Conservation (phyloP, 2,329 filamentous ascomycete genomes). For the Claviceps arundinis region DNA sequence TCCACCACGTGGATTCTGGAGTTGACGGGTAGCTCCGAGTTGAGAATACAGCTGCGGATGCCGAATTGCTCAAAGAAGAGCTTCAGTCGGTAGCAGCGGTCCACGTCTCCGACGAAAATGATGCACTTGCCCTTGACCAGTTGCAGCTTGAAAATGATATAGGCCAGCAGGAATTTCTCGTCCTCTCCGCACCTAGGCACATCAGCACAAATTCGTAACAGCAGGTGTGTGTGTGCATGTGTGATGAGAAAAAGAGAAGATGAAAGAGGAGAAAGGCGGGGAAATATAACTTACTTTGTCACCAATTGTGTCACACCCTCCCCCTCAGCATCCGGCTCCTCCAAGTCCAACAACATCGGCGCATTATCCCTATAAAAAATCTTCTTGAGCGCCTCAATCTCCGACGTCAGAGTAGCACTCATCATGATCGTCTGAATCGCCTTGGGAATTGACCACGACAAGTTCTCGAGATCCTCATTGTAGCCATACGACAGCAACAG, state of each 20-base stretch:
- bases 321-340: slow-evolving; percentile 66
- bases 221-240: not conserved
- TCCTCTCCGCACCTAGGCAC: slow-evolving; percentile 68
- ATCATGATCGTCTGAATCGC: slow-evolving; percentile 85
- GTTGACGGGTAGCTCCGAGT: slow-evolving; percentile 88
- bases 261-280: not conserved
- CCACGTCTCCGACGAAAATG: slow-evolving; percentile 65
- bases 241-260: not conserved
- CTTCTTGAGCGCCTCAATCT: slow-evolving; percentile 72
- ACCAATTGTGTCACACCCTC: slow-evolving; percentile 75
- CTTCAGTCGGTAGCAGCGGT: slow-evolving; percentile 80
- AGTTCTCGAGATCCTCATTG: slow-evolving; percentile 71
- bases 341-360: slow-evolving; percentile 67
- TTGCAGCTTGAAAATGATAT: slow-evolving; percentile 90
- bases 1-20: slow-evolving; percentile 88
- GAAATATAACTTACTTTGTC: slow-evolving; percentile 45
- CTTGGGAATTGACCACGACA: slow-evolving; percentile 67
- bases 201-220: slow-evolving; percentile 3
- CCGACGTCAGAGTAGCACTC: slow-evolving; percentile 81
- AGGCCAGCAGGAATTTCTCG: slow-evolving; percentile 86
- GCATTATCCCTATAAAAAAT: slow-evolving; percentile 61
- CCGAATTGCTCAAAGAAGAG: slow-evolving; percentile 95
- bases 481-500: slow-evolving; percentile 89
- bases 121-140: slow-evolving; percentile 82
- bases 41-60: slow-evolving; percentile 83